phyloP scores from a whole-genome alignment of 768 basidiomycete species.

The Gloeostereum incarnatum region DNA sequence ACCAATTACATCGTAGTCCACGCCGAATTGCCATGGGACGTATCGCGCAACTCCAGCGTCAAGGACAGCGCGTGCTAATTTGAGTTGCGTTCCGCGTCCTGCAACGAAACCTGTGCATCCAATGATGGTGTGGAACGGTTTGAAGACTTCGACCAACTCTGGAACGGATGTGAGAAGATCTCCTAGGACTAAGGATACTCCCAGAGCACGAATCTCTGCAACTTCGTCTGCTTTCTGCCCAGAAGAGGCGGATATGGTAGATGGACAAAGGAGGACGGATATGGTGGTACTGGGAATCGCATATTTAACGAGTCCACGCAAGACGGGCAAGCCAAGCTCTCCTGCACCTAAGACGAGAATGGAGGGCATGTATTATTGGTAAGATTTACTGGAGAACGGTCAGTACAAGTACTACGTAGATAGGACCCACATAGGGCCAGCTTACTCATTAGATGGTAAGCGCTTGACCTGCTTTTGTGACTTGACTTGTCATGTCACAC shows the following conservation, averaged over 20 bases:
- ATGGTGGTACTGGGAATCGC: conserved; percentile 3
- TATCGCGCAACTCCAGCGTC: conserved; percentile 15
- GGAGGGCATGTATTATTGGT: background rate
- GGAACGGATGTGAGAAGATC: conserved; percentile 9
- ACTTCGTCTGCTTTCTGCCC: too few relatives aligned
- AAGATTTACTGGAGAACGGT: too few relatives aligned
- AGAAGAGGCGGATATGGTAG: conserved; percentile 6
- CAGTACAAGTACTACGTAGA: too few relatives aligned
- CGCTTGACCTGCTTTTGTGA: too few relatives aligned
- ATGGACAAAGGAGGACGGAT: conserved; percentile 12
- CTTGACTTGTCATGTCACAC: too few relatives aligned
- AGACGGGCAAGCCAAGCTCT: conserved; percentile 15
- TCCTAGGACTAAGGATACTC: conserved; percentile 10
- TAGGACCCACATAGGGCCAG: too few relatives aligned
- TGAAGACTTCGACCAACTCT: conserved; percentile 11
- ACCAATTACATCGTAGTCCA: conserved; percentile 24
- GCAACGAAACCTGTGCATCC: conserved; percentile 16
- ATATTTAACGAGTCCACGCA: conserved; percentile 9
- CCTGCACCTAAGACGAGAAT: conserved; percentile 18
- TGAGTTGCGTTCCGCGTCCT: conserved; percentile 15
- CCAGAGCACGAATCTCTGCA: too few relatives aligned
- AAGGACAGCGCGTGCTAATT: conserved; percentile 17
- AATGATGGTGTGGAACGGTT: conserved; percentile 13
- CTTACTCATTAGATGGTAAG: too few relatives aligned
- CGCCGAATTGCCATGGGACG: conserved; percentile 26